A percentile compares a stretch with the other conserved stretches of the same genome.
Evolutionary conservation across 169 alveolate species (phyloP).

Genomic region (Babesia caballi): DNA sequence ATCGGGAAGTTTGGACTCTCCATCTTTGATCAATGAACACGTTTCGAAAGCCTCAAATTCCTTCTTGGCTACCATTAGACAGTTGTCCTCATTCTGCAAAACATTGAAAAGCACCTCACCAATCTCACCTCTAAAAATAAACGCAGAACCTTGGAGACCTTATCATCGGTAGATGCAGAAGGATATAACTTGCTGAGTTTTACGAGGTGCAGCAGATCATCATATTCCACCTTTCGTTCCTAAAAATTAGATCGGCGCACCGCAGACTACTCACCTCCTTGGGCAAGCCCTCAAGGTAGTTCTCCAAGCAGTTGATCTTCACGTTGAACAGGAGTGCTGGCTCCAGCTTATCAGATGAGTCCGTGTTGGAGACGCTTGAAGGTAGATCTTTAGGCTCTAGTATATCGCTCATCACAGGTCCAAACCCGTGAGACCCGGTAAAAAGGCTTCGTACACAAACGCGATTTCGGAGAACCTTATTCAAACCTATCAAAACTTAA

Average conservation of each 20-base stretch:
- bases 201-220: not conserved
- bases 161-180: slow-evolving; percentile 11
- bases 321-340: slow-evolving; percentile 42
- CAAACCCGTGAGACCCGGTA: not conserved
- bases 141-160: slow-evolving; percentile 26
- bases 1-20: not conserved
- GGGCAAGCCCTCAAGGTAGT: slow-evolving; percentile 2
- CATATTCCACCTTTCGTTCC: slow-evolving; percentile 25
- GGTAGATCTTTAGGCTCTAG: slow-evolving; percentile 10
- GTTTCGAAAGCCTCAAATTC: slow-evolving; percentile 29
- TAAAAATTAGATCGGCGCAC: not conserved
- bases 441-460: slow-evolving; percentile 1
- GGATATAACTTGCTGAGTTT: slow-evolving; percentile 21
- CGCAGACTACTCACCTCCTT: slow-evolving; percentile 29
- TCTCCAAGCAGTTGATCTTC: slow-evolving; percentile 28
- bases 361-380: not conserved
- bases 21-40: slow-evolving; percentile 7
- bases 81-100: slow-evolving; percentile 36
- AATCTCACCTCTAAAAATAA: slow-evolving; percentile 31
- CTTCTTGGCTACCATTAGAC: slow-evolving; percentile 3
- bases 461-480: slow-evolving; percentile 15
- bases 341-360: not conserved
- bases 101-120: not conserved
- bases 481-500: slow-evolving; percentile 1
- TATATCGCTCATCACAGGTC: not conserved